Conservation (phyloP, 169 alveolate genomes). For the Prorocentrum cordatum region DNA sequence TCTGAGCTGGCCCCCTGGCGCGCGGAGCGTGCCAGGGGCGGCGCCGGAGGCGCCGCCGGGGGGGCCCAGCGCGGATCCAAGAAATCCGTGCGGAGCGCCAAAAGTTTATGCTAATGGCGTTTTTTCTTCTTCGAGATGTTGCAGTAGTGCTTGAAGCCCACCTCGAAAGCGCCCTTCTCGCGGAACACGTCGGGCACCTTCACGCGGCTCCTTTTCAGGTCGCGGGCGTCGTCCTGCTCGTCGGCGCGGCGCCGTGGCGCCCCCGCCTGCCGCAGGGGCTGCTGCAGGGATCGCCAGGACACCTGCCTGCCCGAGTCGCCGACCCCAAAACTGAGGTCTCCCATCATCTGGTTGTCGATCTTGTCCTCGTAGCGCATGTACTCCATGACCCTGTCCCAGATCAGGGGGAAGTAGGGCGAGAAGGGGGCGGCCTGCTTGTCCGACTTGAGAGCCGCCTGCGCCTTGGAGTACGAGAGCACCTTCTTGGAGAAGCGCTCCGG, state of each 20-base stretch:
- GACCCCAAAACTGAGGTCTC: constrained; percentile 15
- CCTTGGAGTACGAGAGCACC: not conserved
- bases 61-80: too few species aligned
- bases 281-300: constrained; percentile 38
- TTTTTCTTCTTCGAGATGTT: too few species aligned
- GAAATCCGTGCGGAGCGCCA: too few species aligned
- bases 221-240: not conserved
- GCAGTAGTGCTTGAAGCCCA: constrained; percentile 15
- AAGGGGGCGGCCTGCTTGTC: constrained; percentile 26
- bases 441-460: not conserved
- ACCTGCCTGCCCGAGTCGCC: constrained; percentile 49
- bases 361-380: constrained; percentile 63
- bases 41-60: too few species aligned
- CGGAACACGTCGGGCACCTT: constrained; percentile 51
- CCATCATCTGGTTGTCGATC: constrained; percentile 58
- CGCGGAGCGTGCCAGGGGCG: too few species aligned
- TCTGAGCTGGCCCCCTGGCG: too few species aligned
- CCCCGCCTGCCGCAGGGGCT: constrained; percentile 47
- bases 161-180: constrained; percentile 45
- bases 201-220: not conserved
- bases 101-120: too few species aligned
- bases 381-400: constrained; percentile 54
- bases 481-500: constrained; percentile 62
- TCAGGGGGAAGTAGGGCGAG: constrained; percentile 41
- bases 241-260: not conserved